Percentiles rank a stretch among this genome's conserved stretches.
Evolutionary conservation across 352 stramenopile species (phyloP).

Genomic region (Globisporangium canariense): DNA sequence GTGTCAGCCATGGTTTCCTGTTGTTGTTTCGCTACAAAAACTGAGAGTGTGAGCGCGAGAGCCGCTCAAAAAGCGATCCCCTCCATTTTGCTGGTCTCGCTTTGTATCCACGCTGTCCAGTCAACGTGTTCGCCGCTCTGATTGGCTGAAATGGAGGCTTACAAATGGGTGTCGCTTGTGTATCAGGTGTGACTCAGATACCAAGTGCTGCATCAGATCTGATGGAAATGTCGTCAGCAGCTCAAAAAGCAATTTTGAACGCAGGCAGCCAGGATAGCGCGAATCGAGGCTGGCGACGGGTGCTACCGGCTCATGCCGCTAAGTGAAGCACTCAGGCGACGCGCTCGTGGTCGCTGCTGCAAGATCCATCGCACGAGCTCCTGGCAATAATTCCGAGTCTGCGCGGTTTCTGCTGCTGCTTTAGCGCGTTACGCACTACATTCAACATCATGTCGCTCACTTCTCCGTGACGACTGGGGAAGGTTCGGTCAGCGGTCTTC

Average conservation of each 20-base stretch:
- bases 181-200: background rate
- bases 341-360: background rate
- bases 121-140: background rate
- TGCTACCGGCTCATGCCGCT: background rate
- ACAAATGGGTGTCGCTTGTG: background rate
- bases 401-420: no score
- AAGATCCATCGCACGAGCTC: background rate
- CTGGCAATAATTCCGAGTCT: background rate
- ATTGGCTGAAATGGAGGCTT: slow-evolving; percentile 10
- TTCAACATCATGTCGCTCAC: no score
- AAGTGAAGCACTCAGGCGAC: background rate
- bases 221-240: background rate
- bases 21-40: slow-evolving; percentile 21
- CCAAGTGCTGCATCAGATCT: background rate
- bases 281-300: background rate
- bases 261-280: background rate
- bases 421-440: no score
- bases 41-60: slow-evolving; percentile 8
- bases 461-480: no score
- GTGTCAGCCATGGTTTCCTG: slow-evolving; percentile 63
- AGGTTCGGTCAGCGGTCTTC: no score
- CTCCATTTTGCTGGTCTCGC: background rate
- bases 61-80: background rate
- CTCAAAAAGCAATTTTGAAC: background rate
- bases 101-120: slow-evolving; percentile 11